These are phyloP conservation scores for Phytophthora agathidicida DNA, from an alignment of 352 stramenopile species.

Conservation along the genomic window DNA sequence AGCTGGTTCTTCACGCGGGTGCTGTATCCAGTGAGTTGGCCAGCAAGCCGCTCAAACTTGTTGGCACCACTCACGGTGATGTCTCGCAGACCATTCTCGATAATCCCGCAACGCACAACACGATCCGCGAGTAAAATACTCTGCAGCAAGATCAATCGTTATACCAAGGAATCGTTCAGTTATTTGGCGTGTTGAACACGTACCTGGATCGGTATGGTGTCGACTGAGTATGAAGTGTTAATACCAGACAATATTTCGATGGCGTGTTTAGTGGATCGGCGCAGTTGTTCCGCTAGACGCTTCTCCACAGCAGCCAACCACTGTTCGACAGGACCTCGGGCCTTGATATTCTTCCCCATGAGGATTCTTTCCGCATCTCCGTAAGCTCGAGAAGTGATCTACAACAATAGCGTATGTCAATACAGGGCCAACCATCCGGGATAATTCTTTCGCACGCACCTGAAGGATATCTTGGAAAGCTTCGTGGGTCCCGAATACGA, in stretches of 20 bases:
- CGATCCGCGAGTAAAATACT: conserved; percentile 56
- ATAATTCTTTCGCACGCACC: no score
- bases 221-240: not conserved
- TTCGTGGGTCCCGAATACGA: conserved; percentile 64
- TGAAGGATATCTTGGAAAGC: conserved; percentile 68
- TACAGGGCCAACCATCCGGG: no score
- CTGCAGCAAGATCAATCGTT: conserved; percentile 19
- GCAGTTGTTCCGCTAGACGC: conserved; percentile 60
- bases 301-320: conserved; percentile 71
- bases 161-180: no score
- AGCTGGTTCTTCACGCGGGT: not conserved
- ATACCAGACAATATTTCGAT: conserved; percentile 29
- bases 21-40: conserved; percentile 13
- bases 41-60: conserved; percentile 2
- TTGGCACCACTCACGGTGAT: not conserved
- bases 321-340: conserved; percentile 65
- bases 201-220: conserved; percentile 40
- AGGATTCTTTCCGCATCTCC: conserved; percentile 49
- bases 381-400: conserved; percentile 48
- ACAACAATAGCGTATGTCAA: no score
- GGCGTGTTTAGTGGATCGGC: conserved; percentile 54
- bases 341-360: conserved; percentile 81
- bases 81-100: conserved; percentile 32
- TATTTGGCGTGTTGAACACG: not conserved
- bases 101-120: conserved; percentile 47